Evolutionary conservation across 179 eudicot species (phyloP), one percentile per base, ranked within the genome.

Genomic region (Gypsophila paniculata): DNA sequence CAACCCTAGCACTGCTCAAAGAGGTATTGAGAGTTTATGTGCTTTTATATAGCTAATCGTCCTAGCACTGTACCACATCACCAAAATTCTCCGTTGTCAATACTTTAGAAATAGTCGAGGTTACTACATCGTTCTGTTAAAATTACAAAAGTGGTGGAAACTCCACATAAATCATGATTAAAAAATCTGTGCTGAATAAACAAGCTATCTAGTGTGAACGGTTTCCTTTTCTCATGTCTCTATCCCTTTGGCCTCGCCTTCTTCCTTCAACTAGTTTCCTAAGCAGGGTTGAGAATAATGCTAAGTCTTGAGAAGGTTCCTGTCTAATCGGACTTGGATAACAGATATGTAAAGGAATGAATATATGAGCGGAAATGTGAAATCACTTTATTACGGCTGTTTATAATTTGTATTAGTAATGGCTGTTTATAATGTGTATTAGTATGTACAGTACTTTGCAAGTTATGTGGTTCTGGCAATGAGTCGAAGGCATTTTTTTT

Each of bases 1-100:
- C 44, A 94, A 84, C 76, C 78, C 95, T 59, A 86, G 71, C 65
- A 76, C 88, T 53, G 72, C 96, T 76, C 97, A 87, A 64, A 91
- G 83, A 90, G 99, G 99, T 90, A 81, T 23, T 19, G 61, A 18
- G 64, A 19, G 29, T 32, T 12, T 5, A 32, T 38, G 49, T 32
- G 53, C 21, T 39, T 58, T 2, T 29, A 26, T 59, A 21, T 71
- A 48, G 12, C 6, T 55, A 17, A 12, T 39, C 62, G 34, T 71
- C 54, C 39, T 70, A 42, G 54, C 57, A 51, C 14, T 42, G 55
- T n/a, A 36, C 11, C 34, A 22, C 53, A 18, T 55, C 32, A 70
- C 39, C 57, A 2, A 2, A 22, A 46, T 29, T 2, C 65, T 61
- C 36, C 0, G 34, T 6, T 39, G n/a, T n/a, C n/a, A n/a, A 2